A percentile compares a stretch with the other conserved stretches of the same genome.
Conservation (phyloP, 1,139 yeast species). For the Wickerhamomyces sp. region DNA sequence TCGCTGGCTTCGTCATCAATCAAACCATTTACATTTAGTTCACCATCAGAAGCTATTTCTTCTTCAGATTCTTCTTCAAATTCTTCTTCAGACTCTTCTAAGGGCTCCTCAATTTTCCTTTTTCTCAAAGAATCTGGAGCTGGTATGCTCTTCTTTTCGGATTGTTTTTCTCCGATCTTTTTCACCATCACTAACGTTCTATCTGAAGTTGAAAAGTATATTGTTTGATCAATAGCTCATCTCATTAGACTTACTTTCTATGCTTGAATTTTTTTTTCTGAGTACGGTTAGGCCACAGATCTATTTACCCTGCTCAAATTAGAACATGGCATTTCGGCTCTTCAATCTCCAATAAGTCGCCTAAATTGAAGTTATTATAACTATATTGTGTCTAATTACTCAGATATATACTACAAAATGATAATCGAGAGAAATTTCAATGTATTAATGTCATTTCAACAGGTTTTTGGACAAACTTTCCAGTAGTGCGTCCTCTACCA, state of each 20-base stretch:
- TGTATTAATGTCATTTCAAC: too few species aligned
- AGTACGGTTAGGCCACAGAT: neutral
- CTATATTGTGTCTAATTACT: too few species aligned
- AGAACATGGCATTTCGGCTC: too few species aligned
- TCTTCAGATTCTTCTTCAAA: neutral
- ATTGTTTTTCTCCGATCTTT: neutral
- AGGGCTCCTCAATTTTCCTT: neutral
- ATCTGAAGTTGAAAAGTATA: neutral
- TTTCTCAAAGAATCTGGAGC: neutral
- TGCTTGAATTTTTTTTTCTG: neutral
- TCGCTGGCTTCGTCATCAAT: slow-evolving; percentile 1
- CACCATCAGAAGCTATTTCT: neutral
- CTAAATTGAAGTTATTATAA: neutral
- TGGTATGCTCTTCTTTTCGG: neutral
- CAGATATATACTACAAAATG: neutral
- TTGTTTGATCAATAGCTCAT: neutral
- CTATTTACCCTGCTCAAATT: too few species aligned
- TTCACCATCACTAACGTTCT: neutral
- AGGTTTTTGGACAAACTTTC: too few species aligned
- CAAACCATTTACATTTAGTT: neutral
- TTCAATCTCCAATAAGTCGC: neutral
- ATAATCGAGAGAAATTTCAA: too few species aligned
- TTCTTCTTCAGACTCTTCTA: neutral
- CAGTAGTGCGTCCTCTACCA: neutral
- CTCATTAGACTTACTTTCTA: neutral